Conservation (phyloP, 305 asterid genomes). For the Fraxinus sp. region DNA sequence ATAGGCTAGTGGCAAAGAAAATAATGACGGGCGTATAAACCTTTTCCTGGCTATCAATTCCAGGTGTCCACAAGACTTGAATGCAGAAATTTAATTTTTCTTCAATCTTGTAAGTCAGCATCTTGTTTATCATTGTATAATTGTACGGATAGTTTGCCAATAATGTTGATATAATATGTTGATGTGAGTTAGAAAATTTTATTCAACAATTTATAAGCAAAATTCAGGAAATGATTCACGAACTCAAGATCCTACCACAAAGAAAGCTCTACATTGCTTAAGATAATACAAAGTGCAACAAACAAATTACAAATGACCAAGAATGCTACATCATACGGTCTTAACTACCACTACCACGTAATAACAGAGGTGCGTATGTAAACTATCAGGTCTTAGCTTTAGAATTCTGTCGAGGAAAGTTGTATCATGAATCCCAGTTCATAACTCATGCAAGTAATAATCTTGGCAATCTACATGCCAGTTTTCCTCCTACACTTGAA, state of each 20-base stretch:
- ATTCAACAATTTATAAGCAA: neutral
- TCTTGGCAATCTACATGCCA: neutral
- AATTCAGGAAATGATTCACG: neutral
- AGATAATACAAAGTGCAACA: neutral
- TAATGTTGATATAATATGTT: neutral
- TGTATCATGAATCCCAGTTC: neutral
- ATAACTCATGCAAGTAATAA: neutral
- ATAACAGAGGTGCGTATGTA: neutral
- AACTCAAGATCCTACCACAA: neutral
- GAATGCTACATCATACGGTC: neutral
- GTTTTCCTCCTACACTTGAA: neutral
- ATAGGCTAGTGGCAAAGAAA: slow-evolving; percentile 26
- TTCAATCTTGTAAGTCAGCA: slow-evolving; percentile 25
- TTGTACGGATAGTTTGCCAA: neutral
- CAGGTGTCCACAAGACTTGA: neutral
- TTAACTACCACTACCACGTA: neutral
- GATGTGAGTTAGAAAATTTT: neutral
- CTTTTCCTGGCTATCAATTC: neutral
- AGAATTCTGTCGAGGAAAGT: neutral
- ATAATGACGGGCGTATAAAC: slow-evolving; percentile 41
- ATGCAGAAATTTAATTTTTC: neutral
- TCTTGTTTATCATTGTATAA: neutral
- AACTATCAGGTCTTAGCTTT: neutral
- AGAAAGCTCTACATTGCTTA: neutral
- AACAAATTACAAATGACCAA: neutral